These are phyloP conservation scores for Vicia faba DNA, from an alignment of 306 rosid genomes.

Conservation along the genomic window DNA sequence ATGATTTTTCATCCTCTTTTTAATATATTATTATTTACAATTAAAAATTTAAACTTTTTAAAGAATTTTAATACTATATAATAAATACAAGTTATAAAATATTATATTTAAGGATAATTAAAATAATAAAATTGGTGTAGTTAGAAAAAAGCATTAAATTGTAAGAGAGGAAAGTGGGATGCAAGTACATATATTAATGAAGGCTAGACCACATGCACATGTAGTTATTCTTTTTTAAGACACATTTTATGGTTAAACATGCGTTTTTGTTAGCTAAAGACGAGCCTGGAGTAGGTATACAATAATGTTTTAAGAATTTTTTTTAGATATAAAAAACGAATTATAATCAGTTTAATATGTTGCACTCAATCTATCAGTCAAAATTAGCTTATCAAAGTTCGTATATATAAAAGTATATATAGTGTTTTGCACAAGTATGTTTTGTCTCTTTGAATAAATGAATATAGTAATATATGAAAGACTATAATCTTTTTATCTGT, in stretches of 20 bases:
- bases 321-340: constrained; percentile 13
- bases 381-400: constrained; percentile 44
- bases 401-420: constrained; percentile 9
- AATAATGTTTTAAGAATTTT: no score
- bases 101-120: no score
- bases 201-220: constrained; percentile 20
- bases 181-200: constrained; percentile 21
- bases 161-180: constrained; percentile 8
- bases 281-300: neutral
- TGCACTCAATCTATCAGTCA: constrained; percentile 31
- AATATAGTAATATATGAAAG: constrained; percentile 19
- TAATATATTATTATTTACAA: no score
- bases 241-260: constrained; percentile 22
- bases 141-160: no score
- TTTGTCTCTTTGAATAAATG: constrained; percentile 29
- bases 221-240: constrained; percentile 34
- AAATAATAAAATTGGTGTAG: no score
- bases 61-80: no score
- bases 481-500: neutral
- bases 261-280: constrained; percentile 22
- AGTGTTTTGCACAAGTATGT: constrained; percentile 11
- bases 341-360: constrained; percentile 5
- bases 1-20: no score
- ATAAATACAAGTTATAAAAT: no score
- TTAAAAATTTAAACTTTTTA: no score